Evolutionary conservation across 2,329 filamentous ascomycete species (phyloP).

Genomic region (Hyphodiscus sp.): DNA sequence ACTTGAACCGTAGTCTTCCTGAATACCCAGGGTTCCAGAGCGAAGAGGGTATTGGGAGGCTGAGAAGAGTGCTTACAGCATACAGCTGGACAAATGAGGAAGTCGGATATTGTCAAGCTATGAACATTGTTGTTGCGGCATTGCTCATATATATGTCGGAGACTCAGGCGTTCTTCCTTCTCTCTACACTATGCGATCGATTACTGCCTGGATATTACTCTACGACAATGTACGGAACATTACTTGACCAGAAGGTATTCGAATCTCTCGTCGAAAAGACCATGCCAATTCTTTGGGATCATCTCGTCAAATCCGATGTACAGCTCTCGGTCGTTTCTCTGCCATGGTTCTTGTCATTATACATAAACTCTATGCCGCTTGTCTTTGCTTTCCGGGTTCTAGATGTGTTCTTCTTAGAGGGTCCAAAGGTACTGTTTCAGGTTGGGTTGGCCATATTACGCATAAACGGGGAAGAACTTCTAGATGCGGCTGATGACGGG

Average conservation of each 20-base stretch:
- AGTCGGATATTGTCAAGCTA: conserved; percentile 97
- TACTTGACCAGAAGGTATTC: conserved; percentile 95
- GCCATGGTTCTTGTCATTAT: conserved; percentile 95
- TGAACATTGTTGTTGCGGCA: conserved; percentile 99
- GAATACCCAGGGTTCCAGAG: conserved; percentile 98
- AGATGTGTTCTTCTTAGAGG: conserved; percentile 97
- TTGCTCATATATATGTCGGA: conserved; percentile 98
- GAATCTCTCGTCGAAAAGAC: conserved; percentile 98
- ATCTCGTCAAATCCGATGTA: conserved; percentile 93
- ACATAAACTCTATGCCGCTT: conserved; percentile 98
- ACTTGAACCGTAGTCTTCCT: conserved; percentile 89
- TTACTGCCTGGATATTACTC: conserved; percentile 96
- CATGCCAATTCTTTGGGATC: conserved; percentile 97
- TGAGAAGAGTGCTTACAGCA: conserved; percentile 86
- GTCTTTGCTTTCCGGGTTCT: conserved; percentile 95
- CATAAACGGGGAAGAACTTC: conserved; percentile 91
- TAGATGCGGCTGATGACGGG: conserved; percentile 90
- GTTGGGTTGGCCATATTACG: conserved; percentile 93
- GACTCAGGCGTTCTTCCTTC: conserved; percentile 86
- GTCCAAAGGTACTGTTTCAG: conserved; percentile 95
- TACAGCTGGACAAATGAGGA: conserved; percentile 97
- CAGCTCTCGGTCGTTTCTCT: conserved; percentile 95
- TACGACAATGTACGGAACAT: conserved; percentile 96
- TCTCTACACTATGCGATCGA: conserved; percentile 87
- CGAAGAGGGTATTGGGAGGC: conserved; percentile 84